Base-by-base conservation (phyloP, 2,329 filamentous ascomycete species). In the Ophiocordyceps camponoti-floridani region DNA sequence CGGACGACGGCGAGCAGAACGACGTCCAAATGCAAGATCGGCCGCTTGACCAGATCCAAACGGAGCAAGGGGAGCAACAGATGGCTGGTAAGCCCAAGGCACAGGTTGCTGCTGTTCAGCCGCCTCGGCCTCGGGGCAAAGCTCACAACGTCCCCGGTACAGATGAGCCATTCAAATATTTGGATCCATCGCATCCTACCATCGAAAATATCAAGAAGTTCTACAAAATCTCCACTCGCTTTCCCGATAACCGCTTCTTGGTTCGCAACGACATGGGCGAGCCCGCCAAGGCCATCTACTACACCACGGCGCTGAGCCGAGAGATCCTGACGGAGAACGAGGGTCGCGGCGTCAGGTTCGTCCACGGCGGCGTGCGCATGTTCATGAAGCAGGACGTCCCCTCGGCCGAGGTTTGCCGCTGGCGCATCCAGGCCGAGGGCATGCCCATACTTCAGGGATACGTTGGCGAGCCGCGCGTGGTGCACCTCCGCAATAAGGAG, bases 361-460 rank as follows among this genome's bases (percentile, higher is more conserved):
- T 98, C 43, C 91, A 98, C 63, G 89, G 83, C 43, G 91, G 91
- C 50, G 88, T 98, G 31, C 94, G 94, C 66, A 96, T 96, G 86
- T 98, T 94, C 60, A 91, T 96, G 70, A 94, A 94, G 68, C 89
- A 96, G 62, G 87, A 95, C 56, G 82, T 85, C 0, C 88, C 94
- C 47, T 83, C 80, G 5, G 79, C 82, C 33, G 82, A 88, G 45
- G 82, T 91, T 31, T 94, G 88, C 67, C 76, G 82, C 47, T 98
- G 91, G 91, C 79, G 91, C 42, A 91, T 98, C 54, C 91, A 98
- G 68, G 84, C 82, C 12, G 91, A 98, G 62, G 91, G 91, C 23
- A 78, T 98, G 66, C 79, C 83, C 10, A 87, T 98, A 51, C 70
- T 95, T 33, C 84, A 94, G 57, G 84, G 85, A 26, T 96, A 93